phyloP scores from a whole-genome alignment of 768 basidiomycete species.

The Tephrocybe sp. region DNA sequence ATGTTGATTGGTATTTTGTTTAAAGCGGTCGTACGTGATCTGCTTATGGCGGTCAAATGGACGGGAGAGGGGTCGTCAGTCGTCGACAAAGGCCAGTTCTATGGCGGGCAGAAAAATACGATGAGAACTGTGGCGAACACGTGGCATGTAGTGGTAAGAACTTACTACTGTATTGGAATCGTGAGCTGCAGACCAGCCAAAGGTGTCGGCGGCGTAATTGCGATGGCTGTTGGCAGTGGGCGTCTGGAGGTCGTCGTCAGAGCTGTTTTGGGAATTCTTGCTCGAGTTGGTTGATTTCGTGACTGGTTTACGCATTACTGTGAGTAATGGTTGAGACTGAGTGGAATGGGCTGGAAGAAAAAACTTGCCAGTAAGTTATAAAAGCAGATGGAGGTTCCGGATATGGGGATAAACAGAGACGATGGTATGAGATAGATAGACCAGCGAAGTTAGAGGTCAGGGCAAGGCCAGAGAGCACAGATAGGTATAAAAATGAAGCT shows the following conservation, averaged over 20 bases:
- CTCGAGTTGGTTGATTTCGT: conserved; percentile 48
- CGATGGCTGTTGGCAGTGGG: conserved; percentile 34
- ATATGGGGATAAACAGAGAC: conserved; percentile 22
- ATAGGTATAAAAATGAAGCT: conserved; percentile 56
- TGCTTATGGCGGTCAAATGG: conserved; percentile 31
- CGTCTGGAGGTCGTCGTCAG: conserved; percentile 36
- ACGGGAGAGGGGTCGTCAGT: conserved; percentile 37
- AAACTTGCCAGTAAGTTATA: conserved; percentile 47
- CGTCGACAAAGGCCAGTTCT: conserved; percentile 50
- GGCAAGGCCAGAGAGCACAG: conserved; percentile 21
- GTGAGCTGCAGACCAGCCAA: conserved; percentile 52
- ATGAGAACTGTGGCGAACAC: conserved; percentile 32
- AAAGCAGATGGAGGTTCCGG: conserved; percentile 28
- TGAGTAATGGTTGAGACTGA: conserved; percentile 29
- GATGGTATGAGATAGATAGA: conserved; percentile 26
- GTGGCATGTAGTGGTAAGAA: conserved; percentile 24
- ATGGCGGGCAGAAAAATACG: conserved; percentile 19
- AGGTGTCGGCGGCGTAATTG: conserved; percentile 34
- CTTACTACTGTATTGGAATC: conserved; percentile 50
- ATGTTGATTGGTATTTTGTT: conserved; percentile 44
- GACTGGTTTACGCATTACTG: conserved; percentile 73
- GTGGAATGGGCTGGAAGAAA: conserved; percentile 15
- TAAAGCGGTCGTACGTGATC: conserved; percentile 29
- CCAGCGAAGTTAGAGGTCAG: conserved; percentile 18
- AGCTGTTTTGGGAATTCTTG: conserved; percentile 35